Evolutionary conservation across 1,284 basidiomycete species (phyloP).

Genomic region (Rhodotorula sp.): DNA sequence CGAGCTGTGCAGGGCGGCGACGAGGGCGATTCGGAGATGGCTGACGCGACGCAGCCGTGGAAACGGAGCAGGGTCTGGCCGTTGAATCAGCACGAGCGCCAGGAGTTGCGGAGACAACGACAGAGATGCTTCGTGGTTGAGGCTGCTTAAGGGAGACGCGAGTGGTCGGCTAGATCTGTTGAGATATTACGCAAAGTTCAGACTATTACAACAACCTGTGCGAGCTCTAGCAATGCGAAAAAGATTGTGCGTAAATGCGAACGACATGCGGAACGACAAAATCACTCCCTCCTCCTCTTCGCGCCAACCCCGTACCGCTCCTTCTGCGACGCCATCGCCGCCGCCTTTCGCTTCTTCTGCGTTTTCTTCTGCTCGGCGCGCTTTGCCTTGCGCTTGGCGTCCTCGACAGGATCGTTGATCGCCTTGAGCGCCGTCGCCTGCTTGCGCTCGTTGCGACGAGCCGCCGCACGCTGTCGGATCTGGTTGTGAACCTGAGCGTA

Average conservation of each 20-base stretch:
- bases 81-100: conserved; percentile 13
- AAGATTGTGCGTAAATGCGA: background rate
- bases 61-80: conserved; percentile 19
- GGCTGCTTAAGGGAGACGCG: background rate
- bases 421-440: conserved; percentile 63
- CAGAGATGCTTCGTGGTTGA: conserved; percentile 29
- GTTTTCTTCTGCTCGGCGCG: conserved; percentile 60
- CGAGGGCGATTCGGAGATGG: background rate
- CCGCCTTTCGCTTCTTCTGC: conserved; percentile 13
- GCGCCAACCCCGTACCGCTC: conserved; percentile 7
- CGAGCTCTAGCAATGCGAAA: too few relatives aligned
- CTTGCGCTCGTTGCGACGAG: conserved; percentile 70
- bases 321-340: conserved; percentile 7
- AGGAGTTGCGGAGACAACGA: conserved; percentile 35
- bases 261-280: background rate
- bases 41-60: background rate
- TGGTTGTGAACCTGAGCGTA: conserved; percentile 77
- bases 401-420: conserved; percentile 68
- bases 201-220: background rate
- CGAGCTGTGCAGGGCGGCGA: conserved; percentile 39
- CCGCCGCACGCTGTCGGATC: conserved; percentile 69
- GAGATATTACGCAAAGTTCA: background rate
- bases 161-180: background rate
- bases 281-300: conserved; percentile 1
- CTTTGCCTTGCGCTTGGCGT: conserved; percentile 59